A percentile compares a stretch with the other conserved stretches of the same genome.
Evolutionary conservation across 2,329 filamentous ascomycete genomes (phyloP).

Genomic region (Aureobasidium sp.): DNA sequence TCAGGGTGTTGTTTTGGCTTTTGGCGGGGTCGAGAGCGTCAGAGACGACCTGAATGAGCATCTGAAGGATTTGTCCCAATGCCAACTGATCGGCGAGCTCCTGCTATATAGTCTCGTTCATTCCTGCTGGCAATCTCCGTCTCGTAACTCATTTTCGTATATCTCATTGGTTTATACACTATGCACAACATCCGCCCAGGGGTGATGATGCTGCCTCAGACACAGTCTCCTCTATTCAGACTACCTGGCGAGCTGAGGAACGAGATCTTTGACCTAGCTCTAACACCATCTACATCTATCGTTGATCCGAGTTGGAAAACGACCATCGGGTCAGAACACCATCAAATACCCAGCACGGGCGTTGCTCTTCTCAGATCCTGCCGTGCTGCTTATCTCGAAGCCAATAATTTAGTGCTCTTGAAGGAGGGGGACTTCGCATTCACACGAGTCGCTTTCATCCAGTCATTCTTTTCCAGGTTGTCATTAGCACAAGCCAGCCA

Average conservation of each 20-base stretch:
- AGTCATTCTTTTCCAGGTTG: slow-evolving; percentile 27
- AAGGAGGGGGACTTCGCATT: slow-evolving; percentile 33
- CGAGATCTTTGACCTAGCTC: slow-evolving; percentile 18
- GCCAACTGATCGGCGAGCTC: background rate
- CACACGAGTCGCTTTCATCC: slow-evolving; percentile 27
- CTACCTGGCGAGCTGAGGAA: slow-evolving; percentile 21
- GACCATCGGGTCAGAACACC: background rate
- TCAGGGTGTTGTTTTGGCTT: slow-evolving; percentile 11
- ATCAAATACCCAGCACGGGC: slow-evolving; percentile 14
- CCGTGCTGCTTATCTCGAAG: slow-evolving; percentile 30
- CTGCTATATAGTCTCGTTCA: background rate
- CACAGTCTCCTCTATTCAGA: slow-evolving; percentile 16
- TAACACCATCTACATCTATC: slow-evolving; percentile 16
- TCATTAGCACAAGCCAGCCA: slow-evolving; percentile 21
- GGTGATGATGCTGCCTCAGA: background rate
- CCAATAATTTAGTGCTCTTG: slow-evolving; percentile 27
- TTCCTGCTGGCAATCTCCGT: background rate
- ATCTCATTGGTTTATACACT: background rate
- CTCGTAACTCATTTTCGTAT: background rate
- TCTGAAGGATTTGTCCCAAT: background rate
- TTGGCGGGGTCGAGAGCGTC: background rate
- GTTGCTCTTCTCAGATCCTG: slow-evolving; percentile 31
- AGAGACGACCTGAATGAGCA: background rate
- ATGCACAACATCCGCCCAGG: background rate
- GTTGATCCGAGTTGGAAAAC: slow-evolving; percentile 16